A percentile compares a stretch with the other conserved stretches of the same genome.
These are phyloP conservation scores for Linum usitatissimum DNA, from an alignment of 345 rosid species.

Conservation along the genomic window DNA sequence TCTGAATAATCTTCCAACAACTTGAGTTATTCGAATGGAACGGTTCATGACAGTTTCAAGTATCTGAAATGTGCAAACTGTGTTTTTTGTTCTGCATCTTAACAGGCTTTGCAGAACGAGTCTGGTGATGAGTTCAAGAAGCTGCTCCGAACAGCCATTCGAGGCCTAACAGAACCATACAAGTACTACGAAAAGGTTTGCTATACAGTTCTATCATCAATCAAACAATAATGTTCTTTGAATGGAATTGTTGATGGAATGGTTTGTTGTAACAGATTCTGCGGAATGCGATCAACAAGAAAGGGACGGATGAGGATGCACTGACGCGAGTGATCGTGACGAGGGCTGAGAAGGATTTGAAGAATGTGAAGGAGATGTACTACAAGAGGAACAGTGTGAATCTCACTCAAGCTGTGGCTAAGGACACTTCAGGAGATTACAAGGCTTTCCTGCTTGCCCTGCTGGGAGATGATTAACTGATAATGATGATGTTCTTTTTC, in stretches of 20 bases:
- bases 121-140: slow-evolving; percentile 15
- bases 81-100: too few relatives aligned
- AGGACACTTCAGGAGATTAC: slow-evolving; percentile 50
- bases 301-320: slow-evolving; percentile 40
- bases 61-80: too few relatives aligned
- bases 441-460: slow-evolving; percentile 42
- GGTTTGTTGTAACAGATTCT: too few relatives aligned
- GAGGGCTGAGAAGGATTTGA: slow-evolving; percentile 54
- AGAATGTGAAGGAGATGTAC: slow-evolving; percentile 41
- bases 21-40: too few relatives aligned
- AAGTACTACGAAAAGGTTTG: slow-evolving; percentile 20
- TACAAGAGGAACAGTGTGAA: slow-evolving; percentile 44
- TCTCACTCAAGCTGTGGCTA: slow-evolving; percentile 41
- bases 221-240: too few relatives aligned
- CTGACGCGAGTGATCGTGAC: slow-evolving; percentile 38
- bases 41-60: too few relatives aligned
- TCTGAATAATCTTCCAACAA: too few relatives aligned
- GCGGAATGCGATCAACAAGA: slow-evolving; percentile 26
- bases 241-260: too few relatives aligned
- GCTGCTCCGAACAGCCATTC: slow-evolving; percentile 15
- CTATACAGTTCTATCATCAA: too few relatives aligned
- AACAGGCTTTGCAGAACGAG: too few relatives aligned
- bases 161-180: slow-evolving; percentile 15
- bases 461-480: slow-evolving; percentile 41
- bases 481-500: too few relatives aligned